Percentiles rank a stretch among this genome's conserved stretches.
These are phyloP conservation scores for Cytospora leucostoma DNA, from an alignment of 2,329 filamentous ascomycete genomes.

Conservation along the genomic window DNA sequence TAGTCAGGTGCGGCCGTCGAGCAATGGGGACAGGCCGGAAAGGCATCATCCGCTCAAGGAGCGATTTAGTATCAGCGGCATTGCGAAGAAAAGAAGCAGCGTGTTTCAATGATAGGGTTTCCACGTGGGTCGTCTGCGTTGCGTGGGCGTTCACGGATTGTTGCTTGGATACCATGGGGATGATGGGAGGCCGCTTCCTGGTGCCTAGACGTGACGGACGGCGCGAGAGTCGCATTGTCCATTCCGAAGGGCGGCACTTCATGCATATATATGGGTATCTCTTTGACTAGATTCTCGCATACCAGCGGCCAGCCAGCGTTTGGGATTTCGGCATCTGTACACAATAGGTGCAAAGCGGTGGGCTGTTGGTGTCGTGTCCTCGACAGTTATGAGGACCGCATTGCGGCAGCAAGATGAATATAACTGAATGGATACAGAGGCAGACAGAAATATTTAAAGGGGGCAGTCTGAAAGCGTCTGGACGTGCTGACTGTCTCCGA, in stretches of 20 bases:
- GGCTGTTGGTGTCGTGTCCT: background rate
- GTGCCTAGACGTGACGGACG: background rate
- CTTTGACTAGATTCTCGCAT: background rate
- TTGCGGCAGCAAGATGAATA: background rate
- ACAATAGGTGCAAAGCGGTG: background rate
- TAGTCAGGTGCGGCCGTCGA: slow-evolving; percentile 27
- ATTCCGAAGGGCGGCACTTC: background rate
- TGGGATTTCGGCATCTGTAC: background rate
- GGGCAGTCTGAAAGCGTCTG: background rate
- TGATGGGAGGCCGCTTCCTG: background rate
- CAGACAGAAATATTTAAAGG: background rate
- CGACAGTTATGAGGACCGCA: background rate
- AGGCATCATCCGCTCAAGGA: slow-evolving; percentile 32
- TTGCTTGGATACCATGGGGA: slow-evolving; percentile 15
- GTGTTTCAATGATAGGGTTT: slow-evolving; percentile 31
- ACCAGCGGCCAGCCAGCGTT: background rate
- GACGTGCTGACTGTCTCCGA: background rate
- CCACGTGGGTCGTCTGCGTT: slow-evolving; percentile 7
- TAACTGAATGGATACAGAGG: background rate
- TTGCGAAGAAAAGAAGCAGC: slow-evolving; percentile 66
- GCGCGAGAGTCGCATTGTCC: background rate
- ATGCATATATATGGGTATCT: background rate
- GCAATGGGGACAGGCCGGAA: slow-evolving; percentile 35
- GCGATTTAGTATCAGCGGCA: slow-evolving; percentile 36
- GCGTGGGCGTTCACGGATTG: slow-evolving; percentile 5